Evolutionary conservation across 306 rosid species (phyloP).

Genomic region (Cicer chorassanicum): DNA sequence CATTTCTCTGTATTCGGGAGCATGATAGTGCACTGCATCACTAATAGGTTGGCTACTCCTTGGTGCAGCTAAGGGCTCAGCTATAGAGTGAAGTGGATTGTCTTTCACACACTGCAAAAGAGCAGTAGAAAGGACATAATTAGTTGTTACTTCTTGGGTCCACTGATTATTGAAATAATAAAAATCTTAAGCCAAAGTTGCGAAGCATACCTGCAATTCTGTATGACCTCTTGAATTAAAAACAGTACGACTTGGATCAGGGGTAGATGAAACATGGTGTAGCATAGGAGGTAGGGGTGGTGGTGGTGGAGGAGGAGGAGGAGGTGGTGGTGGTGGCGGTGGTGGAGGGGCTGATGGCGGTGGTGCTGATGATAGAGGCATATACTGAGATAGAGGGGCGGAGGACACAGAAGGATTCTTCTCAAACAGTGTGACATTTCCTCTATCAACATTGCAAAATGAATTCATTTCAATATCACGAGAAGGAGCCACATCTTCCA

Average conservation of each 20-base stretch:
- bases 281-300: conserved; percentile 51
- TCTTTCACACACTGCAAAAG: conserved; percentile 60
- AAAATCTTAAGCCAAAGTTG: conserved; percentile 19
- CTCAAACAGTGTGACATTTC: conserved; percentile 51
- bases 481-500: conserved; percentile 97
- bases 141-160: conserved; percentile 27
- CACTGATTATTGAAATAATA: neutral
- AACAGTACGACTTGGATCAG: conserved; percentile 53
- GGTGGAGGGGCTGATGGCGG: conserved; percentile 81
- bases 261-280: conserved; percentile 47
- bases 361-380: conserved; percentile 71
- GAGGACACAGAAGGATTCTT: conserved; percentile 49
- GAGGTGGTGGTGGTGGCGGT: conserved; percentile 54
- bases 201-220: conserved; percentile 60
- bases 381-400: conserved; percentile 63
- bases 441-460: conserved; percentile 51
- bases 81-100: conserved; percentile 48
- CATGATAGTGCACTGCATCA: conserved; percentile 58
- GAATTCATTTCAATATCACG: conserved; percentile 66
- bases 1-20: conserved; percentile 67
- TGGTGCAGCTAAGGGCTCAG: conserved; percentile 62
- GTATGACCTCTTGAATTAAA: conserved; percentile 61
- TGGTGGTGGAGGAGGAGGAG: conserved; percentile 46
- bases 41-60: conserved; percentile 59
- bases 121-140: conserved; percentile 40